These are phyloP conservation scores for Didymosphaeria variabile DNA, from an alignment of 2,329 filamentous ascomycete species.

Conservation along the genomic window DNA sequence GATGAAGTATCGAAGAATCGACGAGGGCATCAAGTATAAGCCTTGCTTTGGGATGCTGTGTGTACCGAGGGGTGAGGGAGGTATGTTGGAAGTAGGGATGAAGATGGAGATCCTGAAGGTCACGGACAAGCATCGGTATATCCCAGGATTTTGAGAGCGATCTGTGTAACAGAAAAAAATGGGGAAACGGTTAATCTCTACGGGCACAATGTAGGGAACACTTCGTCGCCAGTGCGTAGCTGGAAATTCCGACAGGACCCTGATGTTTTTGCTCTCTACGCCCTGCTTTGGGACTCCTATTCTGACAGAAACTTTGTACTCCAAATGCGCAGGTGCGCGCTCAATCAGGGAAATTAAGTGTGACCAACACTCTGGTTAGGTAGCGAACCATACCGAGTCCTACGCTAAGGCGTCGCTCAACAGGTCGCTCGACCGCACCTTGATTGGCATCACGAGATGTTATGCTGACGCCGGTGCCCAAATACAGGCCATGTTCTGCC, in stretches of 20 bases:
- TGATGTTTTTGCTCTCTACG: too few species aligned
- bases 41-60: slow-evolving; percentile 74
- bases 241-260: too few species aligned
- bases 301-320: neutral
- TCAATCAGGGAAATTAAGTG: neutral
- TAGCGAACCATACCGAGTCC: neutral
- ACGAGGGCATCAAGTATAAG: slow-evolving; percentile 69
- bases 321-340: neutral
- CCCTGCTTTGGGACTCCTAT: neutral
- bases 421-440: neutral
- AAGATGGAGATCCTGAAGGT: slow-evolving; percentile 65
- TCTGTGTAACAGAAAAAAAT: neutral
- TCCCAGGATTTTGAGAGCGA: slow-evolving; percentile 44
- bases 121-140: slow-evolving; percentile 66
- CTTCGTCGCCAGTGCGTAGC: too few species aligned
- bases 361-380: neutral
- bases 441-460: neutral
- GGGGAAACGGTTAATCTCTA: too few species aligned
- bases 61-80: slow-evolving; percentile 66
- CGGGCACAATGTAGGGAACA: neutral
- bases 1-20: slow-evolving; percentile 68
- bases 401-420: neutral
- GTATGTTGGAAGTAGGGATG: slow-evolving; percentile 66
- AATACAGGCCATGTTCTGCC: slow-evolving; percentile 1
- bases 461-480: neutral